phyloP scores from a whole-genome alignment of 352 stramenopile genomes.

The Globisporangium spiculum region DNA sequence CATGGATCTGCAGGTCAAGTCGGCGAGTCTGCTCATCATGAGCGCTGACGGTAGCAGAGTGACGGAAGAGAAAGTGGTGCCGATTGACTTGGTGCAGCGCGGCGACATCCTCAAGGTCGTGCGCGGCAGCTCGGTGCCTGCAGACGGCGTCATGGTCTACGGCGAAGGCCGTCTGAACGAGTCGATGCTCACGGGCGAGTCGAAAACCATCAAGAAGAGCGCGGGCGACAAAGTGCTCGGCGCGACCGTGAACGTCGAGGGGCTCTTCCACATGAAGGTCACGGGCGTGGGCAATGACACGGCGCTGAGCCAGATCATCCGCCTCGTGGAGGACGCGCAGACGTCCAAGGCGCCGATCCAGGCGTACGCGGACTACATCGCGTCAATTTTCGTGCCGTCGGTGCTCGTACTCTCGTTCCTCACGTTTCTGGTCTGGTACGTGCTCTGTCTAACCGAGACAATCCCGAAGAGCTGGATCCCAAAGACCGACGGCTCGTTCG shows the following conservation, averaged over 20 bases:
- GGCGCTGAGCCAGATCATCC: conserved; percentile 96
- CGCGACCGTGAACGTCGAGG: conserved; percentile 91
- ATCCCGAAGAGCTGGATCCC: conserved; percentile 74
- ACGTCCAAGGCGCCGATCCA: conserved; percentile 97
- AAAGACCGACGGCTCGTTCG: conserved; percentile 70
- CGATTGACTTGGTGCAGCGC: conserved; percentile 87
- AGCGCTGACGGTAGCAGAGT: conserved; percentile 53
- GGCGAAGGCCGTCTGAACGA: conserved; percentile 92
- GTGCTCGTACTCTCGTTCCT: conserved; percentile 91
- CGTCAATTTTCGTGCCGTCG: conserved; percentile 94
- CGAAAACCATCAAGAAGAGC: conserved; percentile 92
- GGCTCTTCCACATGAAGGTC: conserved; percentile 91
- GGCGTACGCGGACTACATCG: conserved; percentile 95
- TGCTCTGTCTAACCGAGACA: conserved; percentile 53
- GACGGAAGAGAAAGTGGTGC: conserved; percentile 70
- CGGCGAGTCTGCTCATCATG: conserved; percentile 90
- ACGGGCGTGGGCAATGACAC: conserved; percentile 93
- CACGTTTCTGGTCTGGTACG: conserved; percentile 96
- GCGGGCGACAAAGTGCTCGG: conserved; percentile 85
- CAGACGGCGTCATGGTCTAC: conserved; percentile 91
- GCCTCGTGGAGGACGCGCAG: conserved; percentile 98
- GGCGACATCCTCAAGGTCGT: conserved; percentile 94
- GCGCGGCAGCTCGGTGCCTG: conserved; percentile 89
- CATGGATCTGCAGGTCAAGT: conserved; percentile 95
- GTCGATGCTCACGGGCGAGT: conserved; percentile 94